Conservation (phyloP, 306 rosid genomes). For the Sindora glabra region DNA sequence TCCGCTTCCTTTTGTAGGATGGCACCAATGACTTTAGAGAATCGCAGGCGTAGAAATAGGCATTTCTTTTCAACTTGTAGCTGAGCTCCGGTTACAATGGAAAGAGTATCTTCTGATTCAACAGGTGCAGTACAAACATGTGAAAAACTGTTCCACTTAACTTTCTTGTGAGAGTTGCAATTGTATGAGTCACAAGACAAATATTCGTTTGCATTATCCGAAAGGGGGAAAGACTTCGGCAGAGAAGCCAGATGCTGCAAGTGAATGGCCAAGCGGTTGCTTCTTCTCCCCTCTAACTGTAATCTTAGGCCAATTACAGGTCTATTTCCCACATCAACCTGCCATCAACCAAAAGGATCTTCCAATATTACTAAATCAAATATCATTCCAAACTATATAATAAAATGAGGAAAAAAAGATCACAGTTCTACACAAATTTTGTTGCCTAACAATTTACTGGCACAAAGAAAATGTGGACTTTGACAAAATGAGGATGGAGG, state of each 20-base stretch:
- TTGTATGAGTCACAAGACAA: conserved; percentile 37
- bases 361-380: background rate
- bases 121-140: conserved; percentile 85
- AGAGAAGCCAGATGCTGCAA: conserved; percentile 74
- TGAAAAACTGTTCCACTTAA: conserved; percentile 67
- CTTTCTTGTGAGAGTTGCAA: conserved; percentile 57
- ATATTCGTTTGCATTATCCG: conserved; percentile 55
- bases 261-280: conserved; percentile 77
- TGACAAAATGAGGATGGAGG: background rate
- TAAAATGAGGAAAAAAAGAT: background rate
- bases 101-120: conserved; percentile 63
- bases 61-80: conserved; percentile 59
- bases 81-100: conserved; percentile 84
- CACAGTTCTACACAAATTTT: background rate
- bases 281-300: conserved; percentile 76
- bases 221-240: conserved; percentile 62
- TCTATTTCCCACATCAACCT: conserved; percentile 88
- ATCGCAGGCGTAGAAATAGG: conserved; percentile 32
- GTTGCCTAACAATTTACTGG: background rate
- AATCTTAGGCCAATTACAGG: conserved; percentile 82
- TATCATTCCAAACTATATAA: background rate
- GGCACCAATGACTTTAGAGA: conserved; percentile 32
- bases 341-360: conserved; percentile 10
- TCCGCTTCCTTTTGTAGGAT: conserved; percentile 18
- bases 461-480: background rate